A percentile compares a stretch with the other conserved stretches of the same genome.
Conservation (phyloP, 2,329 filamentous ascomycete species). For the Venturia effusa region DNA sequence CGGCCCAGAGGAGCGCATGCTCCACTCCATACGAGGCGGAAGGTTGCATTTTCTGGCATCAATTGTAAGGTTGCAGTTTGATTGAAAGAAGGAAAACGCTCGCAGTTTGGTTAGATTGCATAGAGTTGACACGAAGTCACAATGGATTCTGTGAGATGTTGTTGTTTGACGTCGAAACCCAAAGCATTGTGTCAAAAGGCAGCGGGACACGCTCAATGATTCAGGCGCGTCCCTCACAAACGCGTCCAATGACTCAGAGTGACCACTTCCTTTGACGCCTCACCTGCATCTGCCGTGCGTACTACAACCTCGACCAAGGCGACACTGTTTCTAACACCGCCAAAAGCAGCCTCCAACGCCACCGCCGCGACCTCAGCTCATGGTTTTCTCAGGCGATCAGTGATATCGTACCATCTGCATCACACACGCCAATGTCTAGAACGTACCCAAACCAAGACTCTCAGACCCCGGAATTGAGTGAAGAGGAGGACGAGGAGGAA, state of each 20-base stretch:
- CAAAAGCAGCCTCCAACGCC: not conserved
- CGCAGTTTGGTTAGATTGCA: not conserved
- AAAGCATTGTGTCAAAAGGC: too few species aligned
- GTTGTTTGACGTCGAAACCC: not conserved
- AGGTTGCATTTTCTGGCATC: not conserved
- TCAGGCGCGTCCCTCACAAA: not conserved
- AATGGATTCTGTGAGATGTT: not conserved
- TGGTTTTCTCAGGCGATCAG: too few species aligned
- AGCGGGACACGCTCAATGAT: not conserved
- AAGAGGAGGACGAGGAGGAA: slow-evolving; percentile 3
- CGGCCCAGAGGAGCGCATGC: not conserved
- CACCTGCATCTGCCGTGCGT: not conserved
- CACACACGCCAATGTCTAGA: not conserved
- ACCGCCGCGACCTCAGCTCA: not conserved
- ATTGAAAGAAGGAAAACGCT: not conserved
- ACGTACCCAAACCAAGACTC: not conserved
- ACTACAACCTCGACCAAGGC: not conserved
- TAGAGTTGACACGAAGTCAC: too few species aligned
- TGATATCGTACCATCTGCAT: not conserved
- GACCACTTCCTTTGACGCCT: not conserved
- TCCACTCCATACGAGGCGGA: not conserved
- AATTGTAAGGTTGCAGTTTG: not conserved
- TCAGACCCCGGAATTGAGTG: not conserved
- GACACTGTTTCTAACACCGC: not conserved
- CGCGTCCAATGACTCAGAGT: not conserved